A percentile compares a stretch with the other conserved stretches of the same genome.
Evolutionary conservation across 192 early-diverging fungal species (phyloP).

Genomic region (Gigaspora rosea): DNA sequence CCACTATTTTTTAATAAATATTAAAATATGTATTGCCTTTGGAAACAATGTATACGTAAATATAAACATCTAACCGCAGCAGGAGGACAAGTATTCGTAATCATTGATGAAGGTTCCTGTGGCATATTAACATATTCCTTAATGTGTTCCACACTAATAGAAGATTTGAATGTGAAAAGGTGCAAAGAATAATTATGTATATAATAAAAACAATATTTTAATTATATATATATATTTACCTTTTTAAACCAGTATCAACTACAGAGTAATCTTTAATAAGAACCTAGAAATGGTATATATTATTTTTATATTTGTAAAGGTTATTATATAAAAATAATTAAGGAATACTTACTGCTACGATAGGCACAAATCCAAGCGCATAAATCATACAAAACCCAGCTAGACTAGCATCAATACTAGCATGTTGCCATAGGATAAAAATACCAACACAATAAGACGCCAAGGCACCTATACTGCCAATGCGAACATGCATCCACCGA

Average conservation of each 20-base stretch:
- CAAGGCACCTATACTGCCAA: constrained; percentile 67
- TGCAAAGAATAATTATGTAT: not conserved
- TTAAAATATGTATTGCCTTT: too few species aligned
- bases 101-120: constrained; percentile 70
- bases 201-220: constrained; percentile 12
- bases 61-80: constrained; percentile 41
- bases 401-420: constrained; percentile 69
- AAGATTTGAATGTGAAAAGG: too few species aligned
- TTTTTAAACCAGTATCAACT: constrained; percentile 26
- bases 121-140: constrained; percentile 79
- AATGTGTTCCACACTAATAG: constrained; percentile 74
- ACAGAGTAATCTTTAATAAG: constrained; percentile 29
- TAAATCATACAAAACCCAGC: constrained; percentile 86
- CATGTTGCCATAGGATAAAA: constrained; percentile 56
- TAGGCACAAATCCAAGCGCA: constrained; percentile 66
- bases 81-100: constrained; percentile 48
- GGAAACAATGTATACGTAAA: not conserved
- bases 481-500: constrained; percentile 87
- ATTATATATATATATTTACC: not conserved
- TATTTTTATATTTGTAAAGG: too few species aligned
- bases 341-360: constrained; percentile 41
- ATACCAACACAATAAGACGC: constrained; percentile 68
- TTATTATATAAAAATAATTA: too few species aligned
- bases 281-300: not conserved
- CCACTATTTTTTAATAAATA: constrained; percentile 51